These are phyloP conservation scores for Coniochaeta sp. DNA, from an alignment of 2,329 filamentous ascomycete genomes.

Conservation along the genomic window DNA sequence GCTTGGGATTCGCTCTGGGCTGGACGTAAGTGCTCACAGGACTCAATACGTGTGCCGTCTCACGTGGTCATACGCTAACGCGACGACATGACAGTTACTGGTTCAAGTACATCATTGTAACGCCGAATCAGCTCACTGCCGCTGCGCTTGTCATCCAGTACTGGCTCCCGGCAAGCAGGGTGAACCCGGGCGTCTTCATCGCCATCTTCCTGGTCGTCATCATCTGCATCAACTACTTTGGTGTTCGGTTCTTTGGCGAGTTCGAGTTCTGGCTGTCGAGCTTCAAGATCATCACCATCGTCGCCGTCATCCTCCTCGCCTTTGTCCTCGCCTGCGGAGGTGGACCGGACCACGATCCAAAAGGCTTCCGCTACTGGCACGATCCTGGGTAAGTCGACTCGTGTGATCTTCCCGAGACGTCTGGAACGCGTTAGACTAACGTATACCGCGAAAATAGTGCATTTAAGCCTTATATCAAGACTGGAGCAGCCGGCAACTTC, in stretches of 20 bases:
- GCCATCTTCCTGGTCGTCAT: conserved; percentile 45
- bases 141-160: conserved; percentile 52
- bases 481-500: conserved; percentile 41
- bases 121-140: conserved; percentile 74
- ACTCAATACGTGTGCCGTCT: neutral
- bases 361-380: conserved; percentile 41
- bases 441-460: conserved; percentile 14
- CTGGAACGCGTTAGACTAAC: neutral
- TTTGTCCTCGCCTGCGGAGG: conserved; percentile 48
- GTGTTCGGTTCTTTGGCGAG: conserved; percentile 50
- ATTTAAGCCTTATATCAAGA: conserved; percentile 36
- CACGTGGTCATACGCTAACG: neutral
- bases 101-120: conserved; percentile 79
- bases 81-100: conserved; percentile 36
- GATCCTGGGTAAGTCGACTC: conserved; percentile 24
- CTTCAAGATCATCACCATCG: conserved; percentile 49
- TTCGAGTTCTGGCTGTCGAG: conserved; percentile 52
- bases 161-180: conserved; percentile 46
- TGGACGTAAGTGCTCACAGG: conserved; percentile 45
- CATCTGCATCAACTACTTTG: conserved; percentile 45
- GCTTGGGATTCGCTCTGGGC: conserved; percentile 71
- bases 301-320: conserved; percentile 46
- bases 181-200: conserved; percentile 50
- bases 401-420: neutral
- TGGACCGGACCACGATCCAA: conserved; percentile 36